phyloP scores from a whole-genome alignment of 805 yeast genomes.

The Sugiyamaella smithiae region DNA sequence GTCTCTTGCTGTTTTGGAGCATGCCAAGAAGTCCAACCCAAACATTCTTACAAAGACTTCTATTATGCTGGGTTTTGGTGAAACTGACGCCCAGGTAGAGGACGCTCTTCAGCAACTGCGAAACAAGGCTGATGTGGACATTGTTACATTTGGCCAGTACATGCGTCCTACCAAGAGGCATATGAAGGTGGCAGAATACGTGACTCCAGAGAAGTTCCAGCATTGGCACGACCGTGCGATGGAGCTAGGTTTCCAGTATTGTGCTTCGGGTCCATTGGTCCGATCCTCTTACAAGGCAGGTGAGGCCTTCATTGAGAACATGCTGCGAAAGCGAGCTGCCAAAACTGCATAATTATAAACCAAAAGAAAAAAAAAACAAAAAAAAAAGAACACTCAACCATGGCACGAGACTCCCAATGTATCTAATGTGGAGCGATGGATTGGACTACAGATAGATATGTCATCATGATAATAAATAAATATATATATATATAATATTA shows the following conservation, averaged over 20 bases:
- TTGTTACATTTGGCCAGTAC: slow-evolving; percentile 97
- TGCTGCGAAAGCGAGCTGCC: slow-evolving; percentile 61
- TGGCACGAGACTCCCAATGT: too few relatives aligned
- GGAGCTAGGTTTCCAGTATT: slow-evolving; percentile 88
- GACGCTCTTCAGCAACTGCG: slow-evolving; percentile 76
- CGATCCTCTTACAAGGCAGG: slow-evolving; percentile 98
- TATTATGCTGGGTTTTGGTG: slow-evolving; percentile 95
- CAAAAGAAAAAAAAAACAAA: neutral
- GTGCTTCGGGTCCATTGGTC: slow-evolving; percentile 96
- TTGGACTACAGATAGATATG: too few relatives aligned
- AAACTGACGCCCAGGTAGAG: slow-evolving; percentile 83
- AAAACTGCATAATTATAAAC: slow-evolving; percentile 1
- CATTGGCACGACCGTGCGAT: slow-evolving; percentile 84
- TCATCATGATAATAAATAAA: too few relatives aligned
- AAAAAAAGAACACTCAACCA: too few relatives aligned
- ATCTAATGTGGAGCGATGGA: too few relatives aligned
- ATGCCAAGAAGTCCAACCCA: slow-evolving; percentile 78
- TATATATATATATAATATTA: neutral
- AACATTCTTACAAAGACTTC: slow-evolving; percentile 87
- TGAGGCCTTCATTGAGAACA: slow-evolving; percentile 94
- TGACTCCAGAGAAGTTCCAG: slow-evolving; percentile 91
- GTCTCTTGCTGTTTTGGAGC: slow-evolving; percentile 68
- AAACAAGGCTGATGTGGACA: slow-evolving; percentile 68
- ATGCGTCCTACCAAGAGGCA: slow-evolving; percentile 99
- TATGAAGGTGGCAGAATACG: slow-evolving; percentile 95